Conservation (phyloP, 257 asterid genomes). For the Orobanche coerulescens region DNA sequence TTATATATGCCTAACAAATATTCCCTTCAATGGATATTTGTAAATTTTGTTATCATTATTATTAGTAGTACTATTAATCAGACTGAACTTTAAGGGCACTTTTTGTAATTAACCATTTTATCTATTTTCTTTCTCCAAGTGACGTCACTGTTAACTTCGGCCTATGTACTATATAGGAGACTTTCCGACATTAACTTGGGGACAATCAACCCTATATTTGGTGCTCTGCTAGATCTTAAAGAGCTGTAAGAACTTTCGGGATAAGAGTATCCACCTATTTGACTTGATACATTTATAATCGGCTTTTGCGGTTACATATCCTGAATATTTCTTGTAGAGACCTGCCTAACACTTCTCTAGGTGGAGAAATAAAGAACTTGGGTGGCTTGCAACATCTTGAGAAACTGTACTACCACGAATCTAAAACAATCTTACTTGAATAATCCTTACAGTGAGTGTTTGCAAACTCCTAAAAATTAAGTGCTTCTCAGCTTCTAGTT, state of each 20-base stretch:
- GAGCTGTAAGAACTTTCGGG: constrained; percentile 47
- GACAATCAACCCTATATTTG: constrained; percentile 73
- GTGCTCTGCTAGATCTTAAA: constrained; percentile 76
- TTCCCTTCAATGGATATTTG: too few relatives aligned
- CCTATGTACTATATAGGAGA: constrained; percentile 33
- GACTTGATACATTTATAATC: not conserved
- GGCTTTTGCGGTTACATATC: constrained; percentile 6
- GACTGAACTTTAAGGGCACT: not conserved
- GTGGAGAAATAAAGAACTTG: constrained; percentile 80
- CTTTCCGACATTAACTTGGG: constrained; percentile 68
- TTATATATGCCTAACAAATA: not conserved
- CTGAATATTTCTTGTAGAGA: constrained; percentile 42
- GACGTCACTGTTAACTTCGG: constrained; percentile 2
- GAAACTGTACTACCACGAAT: constrained; percentile 44
- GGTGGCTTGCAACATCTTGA: constrained; percentile 85
- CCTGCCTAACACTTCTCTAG: constrained; percentile 75
- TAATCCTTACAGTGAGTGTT: too few relatives aligned
- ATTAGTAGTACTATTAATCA: too few relatives aligned
- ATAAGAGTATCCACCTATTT: not conserved
- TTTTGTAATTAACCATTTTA: not conserved
- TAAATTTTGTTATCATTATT: too few relatives aligned
- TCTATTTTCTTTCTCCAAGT: not conserved
- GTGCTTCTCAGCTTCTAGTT: not conserved
- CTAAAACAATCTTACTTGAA: constrained; percentile 15
- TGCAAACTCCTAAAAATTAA: not conserved